Percentiles rank a stretch among this genome's conserved stretches.
phyloP scores from a whole-genome alignment of 768 basidiomycete genomes.

The Trametes gibbosa region DNA sequence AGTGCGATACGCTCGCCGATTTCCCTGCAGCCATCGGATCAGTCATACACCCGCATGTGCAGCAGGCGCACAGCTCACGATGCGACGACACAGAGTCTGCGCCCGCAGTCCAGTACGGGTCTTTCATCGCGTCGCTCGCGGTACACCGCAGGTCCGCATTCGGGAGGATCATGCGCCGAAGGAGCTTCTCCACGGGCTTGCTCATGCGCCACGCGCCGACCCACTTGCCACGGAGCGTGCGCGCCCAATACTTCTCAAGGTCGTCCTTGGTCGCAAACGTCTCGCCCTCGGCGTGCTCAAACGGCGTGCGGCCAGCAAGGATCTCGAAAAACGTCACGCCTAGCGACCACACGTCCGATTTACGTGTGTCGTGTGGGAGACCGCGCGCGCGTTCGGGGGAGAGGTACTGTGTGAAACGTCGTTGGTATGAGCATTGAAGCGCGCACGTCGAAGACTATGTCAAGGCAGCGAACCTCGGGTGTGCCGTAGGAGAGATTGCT shows the following conservation, averaged over 20 bases:
- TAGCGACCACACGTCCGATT: slow-evolving; percentile 85
- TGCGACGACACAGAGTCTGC: slow-evolving; percentile 33
- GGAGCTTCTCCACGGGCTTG: slow-evolving; percentile 57
- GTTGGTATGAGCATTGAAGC: background rate
- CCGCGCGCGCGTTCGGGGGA: slow-evolving; percentile 90
- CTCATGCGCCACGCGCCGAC: slow-evolving; percentile 77
- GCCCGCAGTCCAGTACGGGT: slow-evolving; percentile 59
- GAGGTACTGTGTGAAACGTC: slow-evolving; percentile 58
- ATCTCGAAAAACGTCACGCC: slow-evolving; percentile 95
- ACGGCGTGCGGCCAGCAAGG: slow-evolving; percentile 87
- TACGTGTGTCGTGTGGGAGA: slow-evolving; percentile 87
- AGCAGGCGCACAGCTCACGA: slow-evolving; percentile 36
- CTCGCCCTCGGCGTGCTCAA: slow-evolving; percentile 79
- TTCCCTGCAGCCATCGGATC: slow-evolving; percentile 30
- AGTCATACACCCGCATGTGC: background rate
- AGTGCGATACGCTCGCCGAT: slow-evolving; percentile 30
- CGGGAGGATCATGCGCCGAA: slow-evolving; percentile 76
- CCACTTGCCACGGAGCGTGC: slow-evolving; percentile 85
- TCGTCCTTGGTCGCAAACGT: slow-evolving; percentile 77
- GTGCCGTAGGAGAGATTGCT: slow-evolving; percentile 88
- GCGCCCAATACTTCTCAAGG: slow-evolving; percentile 81
- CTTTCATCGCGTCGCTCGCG: slow-evolving; percentile 59
- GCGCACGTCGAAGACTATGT: background rate
- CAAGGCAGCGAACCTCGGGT: slow-evolving; percentile 59
- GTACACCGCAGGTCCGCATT: slow-evolving; percentile 81